Percentiles rank a stretch among this genome's conserved stretches.
phyloP scores from a whole-genome alignment of 805 yeast species.

The Candida xyloterini region DNA sequence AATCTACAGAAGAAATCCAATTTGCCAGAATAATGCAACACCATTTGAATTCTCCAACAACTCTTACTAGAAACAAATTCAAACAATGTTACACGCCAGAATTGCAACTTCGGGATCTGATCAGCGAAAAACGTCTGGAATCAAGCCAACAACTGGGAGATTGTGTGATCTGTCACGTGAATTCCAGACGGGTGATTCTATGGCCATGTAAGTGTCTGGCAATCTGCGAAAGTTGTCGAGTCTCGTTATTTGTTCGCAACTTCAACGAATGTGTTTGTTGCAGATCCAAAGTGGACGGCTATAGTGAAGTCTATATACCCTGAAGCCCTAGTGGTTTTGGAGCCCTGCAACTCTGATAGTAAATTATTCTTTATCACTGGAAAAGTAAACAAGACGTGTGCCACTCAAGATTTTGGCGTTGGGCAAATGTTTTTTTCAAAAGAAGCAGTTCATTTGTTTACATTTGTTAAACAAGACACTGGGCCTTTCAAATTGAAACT shows the following conservation, averaged over 20 bases:
- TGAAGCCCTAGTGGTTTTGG: slow-evolving; percentile 26
- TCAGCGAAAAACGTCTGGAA: slow-evolving; percentile 21
- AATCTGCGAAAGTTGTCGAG: slow-evolving; percentile 79
- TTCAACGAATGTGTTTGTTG: slow-evolving; percentile 85
- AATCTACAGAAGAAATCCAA: slow-evolving; percentile 24
- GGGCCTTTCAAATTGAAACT: slow-evolving; percentile 4
- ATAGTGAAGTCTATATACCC: slow-evolving; percentile 58
- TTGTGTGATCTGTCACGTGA: slow-evolving; percentile 81
- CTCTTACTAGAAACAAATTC: slow-evolving; percentile 31
- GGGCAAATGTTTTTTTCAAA: slow-evolving; percentile 15
- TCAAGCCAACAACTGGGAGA: slow-evolving; percentile 32
- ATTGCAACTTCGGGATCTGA: slow-evolving; percentile 27
- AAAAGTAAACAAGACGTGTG: slow-evolving; percentile 21
- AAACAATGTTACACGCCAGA: slow-evolving; percentile 22
- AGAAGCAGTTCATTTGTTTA: slow-evolving; percentile 15
- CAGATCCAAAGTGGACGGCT: slow-evolving; percentile 67
- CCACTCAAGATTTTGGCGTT: slow-evolving; percentile 19
- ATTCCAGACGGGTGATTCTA: slow-evolving; percentile 69
- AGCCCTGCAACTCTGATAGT: slow-evolving; percentile 10
- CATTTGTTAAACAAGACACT: slow-evolving; percentile 19
- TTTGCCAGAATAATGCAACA: slow-evolving; percentile 29
- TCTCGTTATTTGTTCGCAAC: slow-evolving; percentile 66
- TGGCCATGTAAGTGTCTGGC: slow-evolving; percentile 96
- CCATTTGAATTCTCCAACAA: slow-evolving; percentile 23
- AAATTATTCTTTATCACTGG: slow-evolving; percentile 3